A percentile compares a stretch with the other conserved stretches of the same genome.
These are phyloP conservation scores for Nidularia pulvinata DNA, from an alignment of 768 basidiomycete species.

Conservation along the genomic window DNA sequence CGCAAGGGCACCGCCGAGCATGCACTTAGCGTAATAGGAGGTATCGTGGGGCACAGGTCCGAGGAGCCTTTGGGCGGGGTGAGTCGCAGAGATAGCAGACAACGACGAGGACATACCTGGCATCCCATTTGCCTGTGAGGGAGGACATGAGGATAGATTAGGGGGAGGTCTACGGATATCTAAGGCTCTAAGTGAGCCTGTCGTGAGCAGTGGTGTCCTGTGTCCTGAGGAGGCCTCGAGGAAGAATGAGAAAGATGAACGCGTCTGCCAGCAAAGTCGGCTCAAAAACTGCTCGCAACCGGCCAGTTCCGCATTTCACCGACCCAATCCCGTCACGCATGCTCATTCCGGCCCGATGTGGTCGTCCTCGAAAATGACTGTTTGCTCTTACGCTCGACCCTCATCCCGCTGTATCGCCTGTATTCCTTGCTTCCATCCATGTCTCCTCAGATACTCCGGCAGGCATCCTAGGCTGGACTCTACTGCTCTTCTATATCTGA, in stretches of 20 bases:
- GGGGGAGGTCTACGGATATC: conserved; percentile 22
- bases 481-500: too few relatives aligned
- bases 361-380: neutral
- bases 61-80: conserved; percentile 39
- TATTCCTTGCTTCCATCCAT: neutral
- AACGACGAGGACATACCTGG: conserved; percentile 43
- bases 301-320: conserved; percentile 35
- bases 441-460: too few relatives aligned
- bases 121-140: conserved; percentile 69
- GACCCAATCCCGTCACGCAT: conserved; percentile 32
- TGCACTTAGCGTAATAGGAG: conserved; percentile 81
- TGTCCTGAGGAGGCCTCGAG: neutral
- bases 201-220: neutral
- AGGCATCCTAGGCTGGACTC: too few relatives aligned
- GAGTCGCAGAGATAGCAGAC: conserved; percentile 5
- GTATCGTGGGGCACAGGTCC: conserved; percentile 78
- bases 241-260: conserved; percentile 9
- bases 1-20: conserved; percentile 86
- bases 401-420: conserved; percentile 2
- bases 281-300: conserved; percentile 22
- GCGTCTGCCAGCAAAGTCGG: conserved; percentile 15
- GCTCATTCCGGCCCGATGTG: conserved; percentile 6
- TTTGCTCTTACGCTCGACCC: conserved; percentile 3
- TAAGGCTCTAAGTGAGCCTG: conserved; percentile 8
- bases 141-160: conserved; percentile 45